phyloP scores from a whole-genome alignment of 2,329 filamentous ascomycete genomes.

The Trichoderma brevicompactum region DNA sequence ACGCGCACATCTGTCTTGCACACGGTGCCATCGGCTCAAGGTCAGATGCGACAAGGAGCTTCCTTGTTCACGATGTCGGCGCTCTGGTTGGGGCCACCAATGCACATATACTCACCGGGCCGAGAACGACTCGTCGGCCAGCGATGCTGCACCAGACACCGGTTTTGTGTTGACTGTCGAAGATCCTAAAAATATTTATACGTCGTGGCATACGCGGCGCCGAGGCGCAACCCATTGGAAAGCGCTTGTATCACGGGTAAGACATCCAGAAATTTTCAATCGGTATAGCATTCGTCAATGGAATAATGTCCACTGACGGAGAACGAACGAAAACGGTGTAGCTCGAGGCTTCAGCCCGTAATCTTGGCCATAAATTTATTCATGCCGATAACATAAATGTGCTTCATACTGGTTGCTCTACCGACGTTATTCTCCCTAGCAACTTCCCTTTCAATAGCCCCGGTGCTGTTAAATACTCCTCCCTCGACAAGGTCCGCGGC shows the following conservation, averaged over 20 bases:
- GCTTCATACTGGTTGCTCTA: conserved; percentile 4
- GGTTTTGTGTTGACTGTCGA: background rate
- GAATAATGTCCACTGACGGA: too few species aligned
- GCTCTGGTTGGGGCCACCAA: background rate
- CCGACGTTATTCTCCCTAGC: conserved; percentile 10
- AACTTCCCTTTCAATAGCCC: conserved; percentile 16
- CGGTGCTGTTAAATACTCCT: background rate
- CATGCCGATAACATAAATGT: background rate
- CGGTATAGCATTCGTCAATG: background rate
- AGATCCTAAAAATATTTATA: background rate
- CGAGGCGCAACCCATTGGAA: conserved; percentile 16
- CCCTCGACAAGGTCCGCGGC: background rate
- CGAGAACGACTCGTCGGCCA: background rate
- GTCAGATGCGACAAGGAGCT: conserved; percentile 12
- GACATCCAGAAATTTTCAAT: background rate
- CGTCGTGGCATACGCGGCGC: conserved; percentile 5
- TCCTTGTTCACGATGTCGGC: conserved; percentile 12
- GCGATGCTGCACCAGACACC: background rate
- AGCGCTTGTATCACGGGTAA: conserved; percentile 6
- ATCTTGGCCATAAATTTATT: background rate
- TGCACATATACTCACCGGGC: conserved; percentile 16
- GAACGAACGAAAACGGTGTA: background rate
- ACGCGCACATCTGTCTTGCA: conserved; percentile 19
- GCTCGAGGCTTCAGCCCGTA: conserved; percentile 6
- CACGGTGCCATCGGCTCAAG: conserved; percentile 18